These are phyloP conservation scores for Epichloe baconii DNA, from an alignment of 2,329 filamentous ascomycete species.

Conservation along the genomic window DNA sequence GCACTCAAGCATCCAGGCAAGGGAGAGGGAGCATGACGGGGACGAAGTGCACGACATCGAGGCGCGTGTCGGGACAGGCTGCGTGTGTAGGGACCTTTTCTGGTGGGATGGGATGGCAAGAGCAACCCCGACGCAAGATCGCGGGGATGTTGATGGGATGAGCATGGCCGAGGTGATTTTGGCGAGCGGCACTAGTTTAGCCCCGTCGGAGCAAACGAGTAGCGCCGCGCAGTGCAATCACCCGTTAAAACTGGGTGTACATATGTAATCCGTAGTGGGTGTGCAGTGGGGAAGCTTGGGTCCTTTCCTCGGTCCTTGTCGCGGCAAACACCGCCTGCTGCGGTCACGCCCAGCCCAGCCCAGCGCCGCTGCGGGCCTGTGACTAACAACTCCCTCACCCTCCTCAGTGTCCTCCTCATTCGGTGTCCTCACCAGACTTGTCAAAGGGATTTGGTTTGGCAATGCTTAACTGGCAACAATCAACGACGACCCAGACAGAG, in stretches of 20 bases:
- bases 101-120: neutral
- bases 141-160: neutral
- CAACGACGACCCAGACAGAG: neutral
- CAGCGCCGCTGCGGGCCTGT: neutral
- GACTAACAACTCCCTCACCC: neutral
- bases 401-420: neutral
- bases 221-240: neutral
- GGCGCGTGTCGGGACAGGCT: neutral
- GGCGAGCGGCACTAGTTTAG: neutral
- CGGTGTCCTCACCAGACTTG: too few relatives aligned
- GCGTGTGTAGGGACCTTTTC: neutral
- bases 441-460: neutral
- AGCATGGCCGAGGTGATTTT: neutral
- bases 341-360: slow-evolving; percentile 9
- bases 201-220: too few relatives aligned
- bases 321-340: slow-evolving; percentile 13
- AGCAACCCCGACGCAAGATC: neutral
- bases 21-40: neutral
- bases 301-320: slow-evolving; percentile 1
- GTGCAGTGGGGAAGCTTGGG: neutral
- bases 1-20: neutral
- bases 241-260: neutral
- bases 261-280: neutral
- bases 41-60: neutral
- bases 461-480: neutral